These are phyloP conservation scores for Setomelanomma holmii DNA, from an alignment of 2,329 filamentous ascomycete species.

Conservation along the genomic window DNA sequence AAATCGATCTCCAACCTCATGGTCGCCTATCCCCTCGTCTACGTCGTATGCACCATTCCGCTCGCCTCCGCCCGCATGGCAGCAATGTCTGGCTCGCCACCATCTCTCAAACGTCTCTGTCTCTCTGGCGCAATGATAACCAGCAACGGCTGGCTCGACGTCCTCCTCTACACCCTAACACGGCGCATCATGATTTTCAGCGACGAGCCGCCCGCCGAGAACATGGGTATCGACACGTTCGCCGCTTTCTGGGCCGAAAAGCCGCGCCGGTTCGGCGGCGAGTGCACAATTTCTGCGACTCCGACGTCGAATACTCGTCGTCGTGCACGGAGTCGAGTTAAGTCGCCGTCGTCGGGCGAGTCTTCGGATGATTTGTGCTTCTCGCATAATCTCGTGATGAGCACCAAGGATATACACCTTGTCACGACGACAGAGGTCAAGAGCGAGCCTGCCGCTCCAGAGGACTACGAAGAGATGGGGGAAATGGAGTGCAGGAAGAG, in stretches of 20 bases:
- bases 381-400: background rate
- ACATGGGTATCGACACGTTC: slow-evolving; percentile 48
- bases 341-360: slow-evolving; percentile 24
- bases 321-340: slow-evolving; percentile 23
- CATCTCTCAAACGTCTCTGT: slow-evolving; percentile 56
- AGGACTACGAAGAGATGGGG: slow-evolving; percentile 44
- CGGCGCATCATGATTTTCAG: slow-evolving; percentile 62
- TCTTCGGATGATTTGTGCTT: slow-evolving; percentile 37
- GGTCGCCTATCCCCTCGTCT: slow-evolving; percentile 73
- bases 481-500: slow-evolving; percentile 29
- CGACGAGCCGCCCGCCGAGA: slow-evolving; percentile 52
- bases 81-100: slow-evolving; percentile 63
- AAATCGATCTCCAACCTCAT: slow-evolving; percentile 61
- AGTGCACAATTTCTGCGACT: slow-evolving; percentile 51
- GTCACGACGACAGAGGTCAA: slow-evolving; percentile 44
- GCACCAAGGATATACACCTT: slow-evolving; percentile 41
- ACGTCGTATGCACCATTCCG: slow-evolving; percentile 72
- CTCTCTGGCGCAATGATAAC: slow-evolving; percentile 64
- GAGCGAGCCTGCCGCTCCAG: slow-evolving; percentile 41
- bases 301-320: slow-evolving; percentile 9
- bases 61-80: slow-evolving; percentile 70
- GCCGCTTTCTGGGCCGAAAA: slow-evolving; percentile 41
- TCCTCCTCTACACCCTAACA: slow-evolving; percentile 65
- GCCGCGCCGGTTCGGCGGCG: slow-evolving; percentile 52
- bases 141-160: slow-evolving; percentile 66